These are phyloP conservation scores for Pseudogymnoascus sp. DNA, from an alignment of 2,329 filamentous ascomycete genomes.

Conservation along the genomic window DNA sequence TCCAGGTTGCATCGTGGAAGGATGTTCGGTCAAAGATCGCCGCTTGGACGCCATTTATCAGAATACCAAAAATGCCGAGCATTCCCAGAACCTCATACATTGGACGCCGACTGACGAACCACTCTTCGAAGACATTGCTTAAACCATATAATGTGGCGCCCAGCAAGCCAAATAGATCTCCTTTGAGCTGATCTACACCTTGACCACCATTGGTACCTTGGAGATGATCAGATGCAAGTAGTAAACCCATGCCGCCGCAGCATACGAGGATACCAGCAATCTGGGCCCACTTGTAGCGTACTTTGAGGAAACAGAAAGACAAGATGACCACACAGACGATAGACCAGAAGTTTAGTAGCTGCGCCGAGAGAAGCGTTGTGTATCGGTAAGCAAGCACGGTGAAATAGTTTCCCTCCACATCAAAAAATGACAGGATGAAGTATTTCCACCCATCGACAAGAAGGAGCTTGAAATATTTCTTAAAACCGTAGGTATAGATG, in stretches of 20 bases:
- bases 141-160: slow-evolving; percentile 89
- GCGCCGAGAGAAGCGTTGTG: slow-evolving; percentile 86
- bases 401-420: slow-evolving; percentile 97
- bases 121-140: slow-evolving; percentile 89
- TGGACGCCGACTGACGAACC: slow-evolving; percentile 78
- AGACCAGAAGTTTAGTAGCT: slow-evolving; percentile 98
- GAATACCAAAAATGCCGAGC: slow-evolving; percentile 77
- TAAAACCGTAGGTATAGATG: slow-evolving; percentile 71
- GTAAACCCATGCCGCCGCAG: slow-evolving; percentile 80
- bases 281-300: slow-evolving; percentile 86
- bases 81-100: slow-evolving; percentile 92
- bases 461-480: slow-evolving; percentile 60
- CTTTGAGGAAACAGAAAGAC: slow-evolving; percentile 74
- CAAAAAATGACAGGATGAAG: slow-evolving; percentile 83
- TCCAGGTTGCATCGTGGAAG: slow-evolving; percentile 61
- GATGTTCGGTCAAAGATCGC: slow-evolving; percentile 81
- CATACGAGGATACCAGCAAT: slow-evolving; percentile 81
- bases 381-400: slow-evolving; percentile 89
- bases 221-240: slow-evolving; percentile 83
- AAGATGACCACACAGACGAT: slow-evolving; percentile 86
- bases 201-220: slow-evolving; percentile 65
- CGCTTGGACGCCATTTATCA: slow-evolving; percentile 87
- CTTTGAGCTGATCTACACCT: slow-evolving; percentile 70
- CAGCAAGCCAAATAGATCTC: slow-evolving; percentile 84
- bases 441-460: slow-evolving; percentile 83